Conservation (phyloP, 2,329 filamentous ascomycete species). For the Seiridium cupressi region DNA sequence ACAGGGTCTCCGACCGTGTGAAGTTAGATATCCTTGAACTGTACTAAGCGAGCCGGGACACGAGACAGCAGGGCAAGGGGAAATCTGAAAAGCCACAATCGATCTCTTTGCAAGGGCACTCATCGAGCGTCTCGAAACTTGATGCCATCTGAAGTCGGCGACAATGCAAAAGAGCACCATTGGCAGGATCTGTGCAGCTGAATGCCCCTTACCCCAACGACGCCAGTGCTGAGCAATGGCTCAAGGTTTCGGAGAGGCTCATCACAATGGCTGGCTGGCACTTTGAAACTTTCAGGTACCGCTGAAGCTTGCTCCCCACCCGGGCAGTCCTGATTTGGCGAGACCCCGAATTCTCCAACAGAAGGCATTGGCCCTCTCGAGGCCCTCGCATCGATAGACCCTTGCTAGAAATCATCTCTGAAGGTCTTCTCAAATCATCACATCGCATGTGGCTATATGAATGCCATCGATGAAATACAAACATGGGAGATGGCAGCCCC, state of each 20-base stretch:
- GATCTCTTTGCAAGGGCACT: not conserved
- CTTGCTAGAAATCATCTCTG: not conserved
- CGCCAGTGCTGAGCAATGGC: not conserved
- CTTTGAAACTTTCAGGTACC: conserved; percentile 4
- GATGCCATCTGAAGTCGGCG: conserved; percentile 1
- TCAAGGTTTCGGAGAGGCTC: not conserved
- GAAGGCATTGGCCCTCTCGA: conserved; percentile 2
- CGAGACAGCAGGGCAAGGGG: not conserved
- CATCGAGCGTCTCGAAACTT: not conserved
- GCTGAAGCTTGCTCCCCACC: conserved; percentile 2
- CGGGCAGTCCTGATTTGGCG: not conserved
- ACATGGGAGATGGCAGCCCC: too few relatives aligned
- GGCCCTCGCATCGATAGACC: not conserved
- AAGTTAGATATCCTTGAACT: not conserved
- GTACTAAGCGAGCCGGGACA: conserved; percentile 1
- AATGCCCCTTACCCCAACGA: not conserved
- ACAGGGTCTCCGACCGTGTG: not conserved
- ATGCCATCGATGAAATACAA: too few relatives aligned
- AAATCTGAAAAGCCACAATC: not conserved
- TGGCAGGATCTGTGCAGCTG: not conserved
- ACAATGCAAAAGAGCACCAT: not conserved
- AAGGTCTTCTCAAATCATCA: not conserved
- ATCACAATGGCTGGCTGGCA: not conserved
- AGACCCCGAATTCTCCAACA: conserved; percentile 6
- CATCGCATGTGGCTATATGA: too few relatives aligned